phyloP scores from a whole-genome alignment of 371 early-diverging fungal genomes.

The Mortierella sp. region DNA sequence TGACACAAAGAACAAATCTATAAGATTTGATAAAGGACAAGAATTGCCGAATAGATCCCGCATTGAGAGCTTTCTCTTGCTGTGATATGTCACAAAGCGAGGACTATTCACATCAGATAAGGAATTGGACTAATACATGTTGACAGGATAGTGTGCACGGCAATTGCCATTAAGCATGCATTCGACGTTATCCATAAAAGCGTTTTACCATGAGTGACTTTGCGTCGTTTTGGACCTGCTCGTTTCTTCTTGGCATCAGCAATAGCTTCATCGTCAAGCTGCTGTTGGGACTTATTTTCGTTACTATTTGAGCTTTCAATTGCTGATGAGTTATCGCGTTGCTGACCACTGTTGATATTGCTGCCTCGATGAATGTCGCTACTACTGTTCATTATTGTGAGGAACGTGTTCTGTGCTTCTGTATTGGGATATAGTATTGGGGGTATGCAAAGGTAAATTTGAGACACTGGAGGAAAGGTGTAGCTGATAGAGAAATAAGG shows the following conservation, averaged over 20 bases:
- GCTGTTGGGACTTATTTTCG: conserved; percentile 35
- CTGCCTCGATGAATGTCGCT: background rate
- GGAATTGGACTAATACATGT: background rate
- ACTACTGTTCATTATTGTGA: background rate
- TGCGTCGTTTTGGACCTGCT: conserved; percentile 76
- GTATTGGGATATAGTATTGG: background rate
- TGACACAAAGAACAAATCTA: background rate
- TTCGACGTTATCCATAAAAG: background rate
- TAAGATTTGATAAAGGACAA: background rate
- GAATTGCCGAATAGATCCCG: background rate
- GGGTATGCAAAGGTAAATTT: background rate
- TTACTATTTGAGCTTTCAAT: background rate
- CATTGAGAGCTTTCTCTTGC: background rate
- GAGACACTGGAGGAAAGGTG: background rate
- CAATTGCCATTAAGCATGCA: background rate
- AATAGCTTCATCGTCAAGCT: conserved; percentile 33
- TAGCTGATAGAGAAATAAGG: background rate
- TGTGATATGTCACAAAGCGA: background rate
- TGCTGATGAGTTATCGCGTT: background rate
- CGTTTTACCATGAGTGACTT: conserved; percentile 76
- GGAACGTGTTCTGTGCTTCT: background rate
- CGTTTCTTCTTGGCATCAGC: conserved; percentile 70
- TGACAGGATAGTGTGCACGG: no score
- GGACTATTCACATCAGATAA: no score
- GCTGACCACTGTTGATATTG: conserved; percentile 1